A percentile compares a stretch with the other conserved stretches of the same genome.
These are phyloP conservation scores for Fusarium domesticum DNA, from an alignment of 2,329 filamentous ascomycete genomes.

Conservation along the genomic window DNA sequence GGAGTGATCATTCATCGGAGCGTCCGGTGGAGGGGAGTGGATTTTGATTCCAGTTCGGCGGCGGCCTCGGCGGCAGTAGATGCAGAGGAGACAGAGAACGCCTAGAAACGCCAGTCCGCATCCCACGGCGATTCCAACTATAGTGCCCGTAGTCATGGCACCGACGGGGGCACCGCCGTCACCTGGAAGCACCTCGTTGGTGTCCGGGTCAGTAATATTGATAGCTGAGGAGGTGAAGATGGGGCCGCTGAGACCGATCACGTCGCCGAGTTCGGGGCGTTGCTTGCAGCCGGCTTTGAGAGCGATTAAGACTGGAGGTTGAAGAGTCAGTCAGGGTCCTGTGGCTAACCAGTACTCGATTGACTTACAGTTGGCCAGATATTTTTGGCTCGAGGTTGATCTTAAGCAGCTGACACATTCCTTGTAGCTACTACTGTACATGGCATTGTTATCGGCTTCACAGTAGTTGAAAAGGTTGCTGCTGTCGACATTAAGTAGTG, in stretches of 20 bases:
- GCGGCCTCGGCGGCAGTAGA: slow-evolving; percentile 43
- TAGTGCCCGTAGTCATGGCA: slow-evolving; percentile 46
- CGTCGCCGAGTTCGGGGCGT: slow-evolving; percentile 36
- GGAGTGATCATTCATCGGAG: slow-evolving; percentile 7
- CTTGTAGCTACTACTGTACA: slow-evolving; percentile 32
- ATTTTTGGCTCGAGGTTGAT: slow-evolving; percentile 39
- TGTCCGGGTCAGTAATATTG: slow-evolving; percentile 40
- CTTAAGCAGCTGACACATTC: slow-evolving; percentile 44
- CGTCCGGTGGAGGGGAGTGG: slow-evolving; percentile 5
- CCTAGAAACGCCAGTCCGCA: slow-evolving; percentile 43
- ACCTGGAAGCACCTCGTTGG: slow-evolving; percentile 25
- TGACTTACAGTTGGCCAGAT: slow-evolving; percentile 50
- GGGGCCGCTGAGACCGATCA: slow-evolving; percentile 41
- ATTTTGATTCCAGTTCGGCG: slow-evolving; percentile 10
- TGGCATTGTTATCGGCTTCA: slow-evolving; percentile 34
- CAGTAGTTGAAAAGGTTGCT: slow-evolving; percentile 42
- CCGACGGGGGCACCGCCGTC: slow-evolving; percentile 22
- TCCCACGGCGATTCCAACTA: slow-evolving; percentile 52
- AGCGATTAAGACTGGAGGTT: slow-evolving; percentile 43
- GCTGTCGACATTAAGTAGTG: slow-evolving; percentile 15
- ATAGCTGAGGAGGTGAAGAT: slow-evolving; percentile 40
- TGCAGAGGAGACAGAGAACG: slow-evolving; percentile 41
- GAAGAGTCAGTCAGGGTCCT: slow-evolving; percentile 7
- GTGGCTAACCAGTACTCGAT: background rate
- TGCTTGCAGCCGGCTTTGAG: slow-evolving; percentile 49